Base-by-base conservation (phyloP, 1,284 basidiomycete species). In the Ceratobasidium sp. region DNA sequence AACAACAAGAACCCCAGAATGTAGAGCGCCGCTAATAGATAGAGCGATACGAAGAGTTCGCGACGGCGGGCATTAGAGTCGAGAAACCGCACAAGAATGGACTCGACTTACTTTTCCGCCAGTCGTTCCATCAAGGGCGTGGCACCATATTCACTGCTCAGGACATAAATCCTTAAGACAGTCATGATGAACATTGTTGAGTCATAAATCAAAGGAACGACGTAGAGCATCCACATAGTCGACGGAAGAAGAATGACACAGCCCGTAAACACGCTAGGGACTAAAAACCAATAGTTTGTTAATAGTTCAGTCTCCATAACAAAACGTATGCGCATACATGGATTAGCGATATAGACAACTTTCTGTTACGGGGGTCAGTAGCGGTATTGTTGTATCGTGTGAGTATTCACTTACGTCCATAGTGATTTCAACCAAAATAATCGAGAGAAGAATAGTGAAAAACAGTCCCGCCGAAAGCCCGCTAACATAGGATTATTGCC, bases 171-270 rank as follows among this genome's bases (percentile, higher is more conserved):
- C 46, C 42, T 73, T 40, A 28, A 23, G 9, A 73, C 42, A 2
- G 58, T 73, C 20, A 73, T 28, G 9, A 28, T 5, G 42, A 73
- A 73, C 28, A 73, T 7, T 5, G 13, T 28, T 10, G 55, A 46
- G 42, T 73, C 70, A 44, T 73, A 73, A 15, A 61, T 40, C 13
- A 73, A 20, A 44, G 70, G 70, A 18, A 61, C 58, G 10, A 73
- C 26, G 23, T 73, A 73, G 10, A 61, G 44, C 39, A 46, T 73
- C 70, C 70, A 73, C 42, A 73, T 42, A 10, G 44, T 44, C 15
- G 23, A 26, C n/a, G 70, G 70, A 12, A 73, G 39, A 18, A 73
- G 9, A 18, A 63, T 40, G 12, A 73, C 42, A 58, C 70, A 73
- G 28, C 70, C 70, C 7, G 70, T 61, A 26, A 73, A 73, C 28